Conservation (phyloP, 192 early-diverging fungal genomes). For the Podila verticillata region DNA sequence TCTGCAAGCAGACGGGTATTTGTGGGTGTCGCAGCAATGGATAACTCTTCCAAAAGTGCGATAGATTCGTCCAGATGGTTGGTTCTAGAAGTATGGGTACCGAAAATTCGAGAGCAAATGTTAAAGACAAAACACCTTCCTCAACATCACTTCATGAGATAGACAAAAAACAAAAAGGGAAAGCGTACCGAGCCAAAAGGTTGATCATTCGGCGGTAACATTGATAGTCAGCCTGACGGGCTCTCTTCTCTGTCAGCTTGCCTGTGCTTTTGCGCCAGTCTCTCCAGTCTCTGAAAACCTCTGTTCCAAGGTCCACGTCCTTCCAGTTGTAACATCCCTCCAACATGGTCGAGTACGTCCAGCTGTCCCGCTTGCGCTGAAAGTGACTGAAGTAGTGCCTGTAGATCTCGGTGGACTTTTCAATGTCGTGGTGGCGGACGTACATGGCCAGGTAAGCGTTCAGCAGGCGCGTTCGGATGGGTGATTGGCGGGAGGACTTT, state of each 20-base stretch:
- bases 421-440: constrained; percentile 61
- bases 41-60: constrained; percentile 37
- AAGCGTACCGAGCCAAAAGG: constrained; percentile 63
- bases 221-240: constrained; percentile 62
- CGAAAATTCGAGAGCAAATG: not conserved
- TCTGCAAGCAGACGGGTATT: constrained; percentile 45
- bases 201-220: constrained; percentile 72
- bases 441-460: constrained; percentile 69
- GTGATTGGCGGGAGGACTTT: constrained; percentile 44
- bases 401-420: constrained; percentile 59
- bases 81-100: constrained; percentile 1
- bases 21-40: constrained; percentile 40
- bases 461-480: constrained; percentile 62
- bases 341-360: constrained; percentile 68
- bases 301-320: constrained; percentile 67
- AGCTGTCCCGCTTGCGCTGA: constrained; percentile 62
- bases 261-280: constrained; percentile 60
- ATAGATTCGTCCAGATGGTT: constrained; percentile 47
- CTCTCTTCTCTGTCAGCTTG: constrained; percentile 42
- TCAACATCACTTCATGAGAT: not conserved
- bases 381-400: constrained; percentile 60
- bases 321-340: constrained; percentile 69
- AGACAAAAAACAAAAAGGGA: not conserved
- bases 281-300: constrained; percentile 75
- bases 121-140: not conserved